These are phyloP conservation scores for Geranium brycei DNA, from an alignment of 345 rosid genomes.

Conservation along the genomic window DNA sequence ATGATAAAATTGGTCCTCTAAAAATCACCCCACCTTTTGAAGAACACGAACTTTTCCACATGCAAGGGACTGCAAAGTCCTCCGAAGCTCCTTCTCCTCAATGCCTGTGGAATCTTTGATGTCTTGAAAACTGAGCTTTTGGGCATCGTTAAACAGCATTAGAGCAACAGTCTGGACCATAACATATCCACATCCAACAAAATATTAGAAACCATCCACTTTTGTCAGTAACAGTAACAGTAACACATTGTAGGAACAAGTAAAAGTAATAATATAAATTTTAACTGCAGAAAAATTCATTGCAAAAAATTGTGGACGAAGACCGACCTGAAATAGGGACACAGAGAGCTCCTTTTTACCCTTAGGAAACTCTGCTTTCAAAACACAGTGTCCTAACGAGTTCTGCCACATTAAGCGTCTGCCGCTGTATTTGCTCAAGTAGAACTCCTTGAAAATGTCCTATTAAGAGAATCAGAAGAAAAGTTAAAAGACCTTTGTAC, in stretches of 20 bases:
- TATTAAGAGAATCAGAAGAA: constrained; percentile 17
- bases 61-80: constrained; percentile 94
- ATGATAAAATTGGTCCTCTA: not conserved
- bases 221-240: no score
- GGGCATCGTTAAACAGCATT: constrained; percentile 93
- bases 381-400: constrained; percentile 89
- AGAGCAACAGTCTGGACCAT: constrained; percentile 73
- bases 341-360: constrained; percentile 96
- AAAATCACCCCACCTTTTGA: constrained; percentile 44
- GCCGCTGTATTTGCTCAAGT: constrained; percentile 92
- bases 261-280: no score
- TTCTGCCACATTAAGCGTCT: constrained; percentile 98
- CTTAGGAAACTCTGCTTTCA: constrained; percentile 78
- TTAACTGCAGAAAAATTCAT: not conserved
- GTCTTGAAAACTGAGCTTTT: constrained; percentile 82
- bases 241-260: no score
- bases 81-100: constrained; percentile 86
- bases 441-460: constrained; percentile 97
- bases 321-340: constrained; percentile 85
- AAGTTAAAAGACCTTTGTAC: not conserved
- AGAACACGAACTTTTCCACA: constrained; percentile 95
- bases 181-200: not conserved
- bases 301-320: not conserved
- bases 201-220: not conserved
- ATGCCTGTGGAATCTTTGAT: constrained; percentile 84